Percentiles rank a stretch among this genome's conserved stretches.
phyloP scores from a whole-genome alignment of 352 stramenopile species.

The Pelagophyceae sp. region DNA sequence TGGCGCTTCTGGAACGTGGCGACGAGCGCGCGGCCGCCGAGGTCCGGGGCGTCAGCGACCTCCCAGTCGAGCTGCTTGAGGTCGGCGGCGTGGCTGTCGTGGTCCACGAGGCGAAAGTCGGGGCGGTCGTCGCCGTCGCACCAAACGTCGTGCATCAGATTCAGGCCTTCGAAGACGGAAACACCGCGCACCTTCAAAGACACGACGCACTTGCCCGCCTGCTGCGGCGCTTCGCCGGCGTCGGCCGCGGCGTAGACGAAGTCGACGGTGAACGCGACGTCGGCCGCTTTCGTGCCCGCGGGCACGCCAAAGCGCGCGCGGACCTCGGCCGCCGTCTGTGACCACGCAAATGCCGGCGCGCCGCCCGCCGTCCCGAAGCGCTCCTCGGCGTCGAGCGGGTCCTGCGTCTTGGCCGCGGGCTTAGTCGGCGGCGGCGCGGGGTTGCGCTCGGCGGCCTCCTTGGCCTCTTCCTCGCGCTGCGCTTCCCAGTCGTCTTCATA shows the following conservation, averaged over 20 bases:
- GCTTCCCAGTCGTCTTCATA: neutral
- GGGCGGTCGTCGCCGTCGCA: conserved; percentile 4
- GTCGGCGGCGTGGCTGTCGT: neutral
- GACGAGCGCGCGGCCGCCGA: neutral
- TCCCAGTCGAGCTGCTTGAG: conserved; percentile 1
- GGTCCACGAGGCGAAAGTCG: neutral
- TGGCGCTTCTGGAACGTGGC: neutral
- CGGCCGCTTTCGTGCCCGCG: neutral
- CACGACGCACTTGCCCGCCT: neutral
- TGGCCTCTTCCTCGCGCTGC: neutral
- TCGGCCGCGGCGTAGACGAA: neutral
- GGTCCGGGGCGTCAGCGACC: neutral
- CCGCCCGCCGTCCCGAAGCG: neutral
- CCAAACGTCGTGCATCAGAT: conserved; percentile 12
- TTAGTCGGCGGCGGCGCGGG: neutral
- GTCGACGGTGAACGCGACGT: neutral
- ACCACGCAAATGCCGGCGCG: neutral
- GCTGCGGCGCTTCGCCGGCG: neutral
- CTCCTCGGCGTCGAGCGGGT: neutral
- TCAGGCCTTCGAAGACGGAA: neutral
- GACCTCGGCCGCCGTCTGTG: conserved; percentile 2
- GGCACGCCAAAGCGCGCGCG: neutral
- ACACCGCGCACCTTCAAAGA: neutral
- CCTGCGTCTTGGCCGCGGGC: neutral
- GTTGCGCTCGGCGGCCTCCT: neutral